Conservation (phyloP, 2,329 filamentous ascomycete species). For the Epichloe amarillans region DNA sequence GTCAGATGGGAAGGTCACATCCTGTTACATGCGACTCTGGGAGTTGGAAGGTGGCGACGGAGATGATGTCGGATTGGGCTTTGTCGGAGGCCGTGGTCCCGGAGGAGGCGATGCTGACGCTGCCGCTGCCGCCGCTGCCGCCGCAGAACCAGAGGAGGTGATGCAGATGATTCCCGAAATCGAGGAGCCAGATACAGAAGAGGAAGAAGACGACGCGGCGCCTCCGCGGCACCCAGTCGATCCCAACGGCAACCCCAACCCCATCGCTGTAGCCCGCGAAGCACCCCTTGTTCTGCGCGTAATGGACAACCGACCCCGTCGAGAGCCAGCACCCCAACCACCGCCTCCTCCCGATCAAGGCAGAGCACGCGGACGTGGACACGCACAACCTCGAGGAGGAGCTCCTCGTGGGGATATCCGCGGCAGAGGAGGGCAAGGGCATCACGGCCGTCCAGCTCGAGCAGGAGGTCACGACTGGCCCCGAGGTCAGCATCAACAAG, state of each 20-base stretch:
- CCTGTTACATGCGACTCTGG: conserved; percentile 80
- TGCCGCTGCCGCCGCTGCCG: background rate
- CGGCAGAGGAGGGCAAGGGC: background rate
- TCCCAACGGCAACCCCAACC: conserved; percentile 14
- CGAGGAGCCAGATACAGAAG: conserved; percentile 12
- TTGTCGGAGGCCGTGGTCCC: conserved; percentile 23
- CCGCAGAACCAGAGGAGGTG: background rate
- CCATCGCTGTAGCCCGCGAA: conserved; percentile 37
- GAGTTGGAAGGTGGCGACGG: conserved; percentile 75
- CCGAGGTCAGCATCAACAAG: background rate
- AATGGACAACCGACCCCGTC: conserved; percentile 24
- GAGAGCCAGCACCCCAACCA: conserved; percentile 6
- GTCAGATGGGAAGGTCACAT: conserved; percentile 35
- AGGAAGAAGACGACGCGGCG: conserved; percentile 13
- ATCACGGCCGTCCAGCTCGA: background rate
- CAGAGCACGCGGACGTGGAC: background rate
- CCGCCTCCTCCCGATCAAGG: background rate
- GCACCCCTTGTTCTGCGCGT: conserved; percentile 44
- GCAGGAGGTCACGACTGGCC: background rate
- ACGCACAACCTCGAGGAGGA: background rate
- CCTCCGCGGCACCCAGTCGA: conserved; percentile 15
- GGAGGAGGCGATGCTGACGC: background rate
- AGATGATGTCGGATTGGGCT: conserved; percentile 33
- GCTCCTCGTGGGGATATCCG: background rate
- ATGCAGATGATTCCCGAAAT: background rate